Percentiles rank a stretch among this genome's conserved stretches.
These are phyloP conservation scores for Volvox africanus DNA, from an alignment of 139 green algal genomes.

Conservation along the genomic window DNA sequence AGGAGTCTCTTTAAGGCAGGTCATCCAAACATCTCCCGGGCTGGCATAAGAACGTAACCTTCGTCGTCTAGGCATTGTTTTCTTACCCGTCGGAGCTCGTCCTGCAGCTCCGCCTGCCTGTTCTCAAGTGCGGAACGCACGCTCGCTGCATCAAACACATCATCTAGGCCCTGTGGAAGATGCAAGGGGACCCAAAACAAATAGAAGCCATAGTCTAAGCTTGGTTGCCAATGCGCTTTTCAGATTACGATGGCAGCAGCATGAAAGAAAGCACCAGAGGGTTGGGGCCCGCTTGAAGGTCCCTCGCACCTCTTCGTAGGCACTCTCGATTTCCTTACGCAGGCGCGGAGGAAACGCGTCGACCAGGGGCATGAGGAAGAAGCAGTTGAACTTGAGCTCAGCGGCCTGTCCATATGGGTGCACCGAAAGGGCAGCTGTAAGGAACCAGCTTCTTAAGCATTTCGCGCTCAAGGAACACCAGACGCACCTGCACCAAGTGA, in stretches of 20 bases:
- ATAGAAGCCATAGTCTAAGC: too few species aligned
- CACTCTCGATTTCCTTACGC: constrained; percentile 88
- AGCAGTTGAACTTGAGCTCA: constrained; percentile 95
- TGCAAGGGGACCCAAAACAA: too few species aligned
- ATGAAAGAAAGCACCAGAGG: too few species aligned
- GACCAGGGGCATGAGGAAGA: constrained; percentile 98
- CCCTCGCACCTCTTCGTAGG: constrained; percentile 80
- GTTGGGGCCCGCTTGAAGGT: too few species aligned
- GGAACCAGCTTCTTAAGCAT: too few species aligned
- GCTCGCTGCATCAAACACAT: constrained; percentile 88
- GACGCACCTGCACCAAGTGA: constrained; percentile 82
- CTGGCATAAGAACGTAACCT: too few species aligned
- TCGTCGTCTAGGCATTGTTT: too few species aligned
- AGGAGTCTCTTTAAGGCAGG: too few species aligned
- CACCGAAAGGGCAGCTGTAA: neutral
- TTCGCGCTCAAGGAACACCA: neutral
- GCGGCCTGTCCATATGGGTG: constrained; percentile 37
- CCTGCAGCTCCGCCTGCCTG: constrained; percentile 68
- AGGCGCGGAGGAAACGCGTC: constrained; percentile 89
- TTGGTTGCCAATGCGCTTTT: too few species aligned
- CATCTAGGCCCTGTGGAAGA: constrained; percentile 70
- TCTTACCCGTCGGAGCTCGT: constrained; percentile 61
- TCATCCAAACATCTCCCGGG: too few species aligned
- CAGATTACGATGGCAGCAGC: too few species aligned
- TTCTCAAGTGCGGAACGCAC: constrained; percentile 80